Base-by-base conservation (phyloP, 768 basidiomycete species). In the Podaxis sp. region DNA sequence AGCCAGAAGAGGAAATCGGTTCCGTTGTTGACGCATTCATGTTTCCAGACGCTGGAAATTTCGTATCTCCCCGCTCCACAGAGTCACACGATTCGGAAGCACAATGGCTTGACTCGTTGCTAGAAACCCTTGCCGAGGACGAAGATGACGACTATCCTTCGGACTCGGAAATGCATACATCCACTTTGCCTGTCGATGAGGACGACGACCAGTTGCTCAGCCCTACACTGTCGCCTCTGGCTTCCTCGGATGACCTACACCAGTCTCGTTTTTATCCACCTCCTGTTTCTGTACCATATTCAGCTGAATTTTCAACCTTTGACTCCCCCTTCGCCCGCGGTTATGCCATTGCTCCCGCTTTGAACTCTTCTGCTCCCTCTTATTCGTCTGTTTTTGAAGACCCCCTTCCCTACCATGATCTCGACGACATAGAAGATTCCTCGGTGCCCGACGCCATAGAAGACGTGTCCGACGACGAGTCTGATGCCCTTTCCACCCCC, bases 381-480 rank as follows among this genome's bases (percentile, higher is more conserved):
- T 72, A 77, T 76, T 71, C 77, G 62, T 62, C 71, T 50, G 73
- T 76, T 24, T 79, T 79, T 76, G 77, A 82, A 71, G 82, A 85
- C 70, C 80, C 88, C 51, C 79, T 89, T 50, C 86, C 90, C 59
- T 89, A 87, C 67, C 82, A 80, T 69, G 79, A 85, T 67, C 66
- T 75, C 65, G 84, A 88, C 74, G 86, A 89, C 74, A 69, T 83
- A 66, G 89, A 89, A 68, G 88, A 88, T 69, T 79, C 86, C 36
- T 77, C 88, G 29, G 84, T 91, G 47, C 90, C 89, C 49, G 91
- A 92, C 69, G 86, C 89, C 46, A 89, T 92, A 80, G 90, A 92
- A 72, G 91, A 93, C 74, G 84, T 82, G 40, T 93, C 91, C 50
- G 91, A 93, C 76, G 91, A 93, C 76, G 91, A 92, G 78, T 91